These are phyloP conservation scores for Diaporthe citriasiana DNA, from an alignment of 2,329 filamentous ascomycete genomes.

Conservation along the genomic window DNA sequence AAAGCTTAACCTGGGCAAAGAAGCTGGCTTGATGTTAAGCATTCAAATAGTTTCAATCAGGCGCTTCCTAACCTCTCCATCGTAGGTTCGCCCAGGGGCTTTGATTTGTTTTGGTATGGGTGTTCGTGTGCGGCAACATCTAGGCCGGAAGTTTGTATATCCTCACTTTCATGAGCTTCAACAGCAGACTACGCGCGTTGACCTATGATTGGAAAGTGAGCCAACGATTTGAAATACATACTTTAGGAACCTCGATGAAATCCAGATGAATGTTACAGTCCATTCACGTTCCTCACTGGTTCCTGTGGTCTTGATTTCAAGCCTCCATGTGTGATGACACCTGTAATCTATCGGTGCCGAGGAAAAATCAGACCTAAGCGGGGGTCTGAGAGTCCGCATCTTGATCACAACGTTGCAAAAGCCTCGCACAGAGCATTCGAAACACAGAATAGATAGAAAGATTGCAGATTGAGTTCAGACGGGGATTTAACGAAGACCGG, in stretches of 20 bases:
- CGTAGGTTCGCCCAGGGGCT: constrained; percentile 15
- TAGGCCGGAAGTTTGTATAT: neutral
- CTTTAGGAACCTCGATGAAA: neutral
- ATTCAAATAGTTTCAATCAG: neutral
- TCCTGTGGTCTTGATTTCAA: neutral
- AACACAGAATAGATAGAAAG: neutral
- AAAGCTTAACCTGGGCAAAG: neutral
- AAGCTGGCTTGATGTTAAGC: neutral
- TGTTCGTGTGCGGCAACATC: constrained; percentile 8
- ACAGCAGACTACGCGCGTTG: neutral
- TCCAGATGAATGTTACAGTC: constrained; percentile 5
- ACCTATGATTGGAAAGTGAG: neutral
- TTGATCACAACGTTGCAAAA: neutral
- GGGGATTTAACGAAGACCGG: constrained; percentile 14
- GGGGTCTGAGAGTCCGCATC: neutral
- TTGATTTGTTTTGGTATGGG: neutral
- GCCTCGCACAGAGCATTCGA: constrained; percentile 14
- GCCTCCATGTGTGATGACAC: neutral
- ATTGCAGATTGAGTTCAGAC: constrained; percentile 2
- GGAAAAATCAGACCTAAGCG: neutral
- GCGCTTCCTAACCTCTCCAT: neutral
- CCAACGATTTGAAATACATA: neutral
- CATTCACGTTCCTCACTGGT: neutral
- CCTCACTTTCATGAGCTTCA: neutral
- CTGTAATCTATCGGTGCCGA: neutral